Conservation (phyloP, 1,139 yeast species). For the Taiozyma sp. region DNA sequence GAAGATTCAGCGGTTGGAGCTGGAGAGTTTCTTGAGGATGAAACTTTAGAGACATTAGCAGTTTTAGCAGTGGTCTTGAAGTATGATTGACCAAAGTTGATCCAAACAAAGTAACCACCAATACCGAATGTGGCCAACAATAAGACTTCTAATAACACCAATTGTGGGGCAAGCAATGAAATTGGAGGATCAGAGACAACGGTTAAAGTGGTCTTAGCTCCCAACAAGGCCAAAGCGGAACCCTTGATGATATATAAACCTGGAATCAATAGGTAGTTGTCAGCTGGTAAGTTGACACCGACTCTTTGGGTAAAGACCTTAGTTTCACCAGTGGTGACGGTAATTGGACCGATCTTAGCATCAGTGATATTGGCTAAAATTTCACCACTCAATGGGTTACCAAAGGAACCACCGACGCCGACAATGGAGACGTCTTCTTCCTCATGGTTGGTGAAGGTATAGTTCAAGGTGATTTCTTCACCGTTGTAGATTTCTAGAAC, state of each 20-base stretch:
- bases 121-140: conserved; percentile 47
- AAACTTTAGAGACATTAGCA: conserved; percentile 23
- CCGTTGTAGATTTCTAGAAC: conserved; percentile 40
- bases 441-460: conserved; percentile 56
- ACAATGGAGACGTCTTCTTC: conserved; percentile 48
- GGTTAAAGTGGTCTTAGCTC: conserved; percentile 55
- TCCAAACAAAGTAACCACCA: conserved; percentile 44
- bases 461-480: conserved; percentile 50
- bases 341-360: conserved; percentile 59
- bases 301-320: conserved; percentile 49
- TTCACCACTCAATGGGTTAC: conserved; percentile 49
- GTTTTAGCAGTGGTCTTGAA: conserved; percentile 37
- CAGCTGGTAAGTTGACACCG: conserved; percentile 52
- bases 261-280: conserved; percentile 58
- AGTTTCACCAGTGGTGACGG: conserved; percentile 45
- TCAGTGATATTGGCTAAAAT: conserved; percentile 59
- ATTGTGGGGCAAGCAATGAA: conserved; percentile 70
- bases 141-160: conserved; percentile 56
- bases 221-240: conserved; percentile 50
- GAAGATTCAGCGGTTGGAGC: conserved; percentile 19
- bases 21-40: conserved; percentile 17
- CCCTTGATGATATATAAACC: conserved; percentile 49
- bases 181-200: conserved; percentile 60
- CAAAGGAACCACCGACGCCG: conserved; percentile 73
- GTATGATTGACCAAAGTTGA: conserved; percentile 38